phyloP scores from a whole-genome alignment of 148 eudicot genomes.

The Diospyros kaki region DNA sequence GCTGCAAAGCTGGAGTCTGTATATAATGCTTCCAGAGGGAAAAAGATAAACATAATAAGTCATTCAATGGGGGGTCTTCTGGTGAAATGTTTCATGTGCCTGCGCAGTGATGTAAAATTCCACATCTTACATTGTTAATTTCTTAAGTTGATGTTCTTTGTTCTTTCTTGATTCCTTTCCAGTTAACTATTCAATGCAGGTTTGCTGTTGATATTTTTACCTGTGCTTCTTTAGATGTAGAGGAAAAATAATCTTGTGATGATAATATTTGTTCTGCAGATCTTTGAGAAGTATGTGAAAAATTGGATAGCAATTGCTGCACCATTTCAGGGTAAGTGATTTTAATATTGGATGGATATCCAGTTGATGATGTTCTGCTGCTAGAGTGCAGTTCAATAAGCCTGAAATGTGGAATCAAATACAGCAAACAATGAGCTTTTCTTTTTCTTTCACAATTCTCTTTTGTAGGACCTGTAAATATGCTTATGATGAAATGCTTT shows the following conservation, averaged over 20 bases:
- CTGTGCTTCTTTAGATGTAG: background rate
- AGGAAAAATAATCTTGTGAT: conserved; percentile 5
- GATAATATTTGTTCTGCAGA: conserved; percentile 31
- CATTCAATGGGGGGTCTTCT: conserved; percentile 99
- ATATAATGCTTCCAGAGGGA: conserved; percentile 85
- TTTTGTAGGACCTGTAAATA: no score
- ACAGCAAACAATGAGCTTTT: no score
- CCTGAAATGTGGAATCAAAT: no score
- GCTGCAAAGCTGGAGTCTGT: conserved; percentile 78
- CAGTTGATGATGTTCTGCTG: background rate
- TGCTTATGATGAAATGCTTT: no score
- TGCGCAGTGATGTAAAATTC: conserved; percentile 64
- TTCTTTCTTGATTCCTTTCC: conserved; percentile 3
- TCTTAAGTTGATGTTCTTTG: conserved; percentile 3
- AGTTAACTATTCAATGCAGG: background rate
- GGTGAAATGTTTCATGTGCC: conserved; percentile 88
- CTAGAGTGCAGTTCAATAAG: background rate
- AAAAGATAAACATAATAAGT: conserved; percentile 72
- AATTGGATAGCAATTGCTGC: conserved; percentile 98
- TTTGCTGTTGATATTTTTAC: background rate
- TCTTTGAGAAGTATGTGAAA: conserved; percentile 95
- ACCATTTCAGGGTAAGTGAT: conserved; percentile 81
- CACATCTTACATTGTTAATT: background rate
- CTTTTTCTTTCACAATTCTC: no score
- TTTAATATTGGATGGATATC: background rate